Evolutionary conservation across 495 filamentous ascomycete species (phyloP), one percentile per base, ranked within the genome.

Genomic region (Bombardia bombarda): DNA sequence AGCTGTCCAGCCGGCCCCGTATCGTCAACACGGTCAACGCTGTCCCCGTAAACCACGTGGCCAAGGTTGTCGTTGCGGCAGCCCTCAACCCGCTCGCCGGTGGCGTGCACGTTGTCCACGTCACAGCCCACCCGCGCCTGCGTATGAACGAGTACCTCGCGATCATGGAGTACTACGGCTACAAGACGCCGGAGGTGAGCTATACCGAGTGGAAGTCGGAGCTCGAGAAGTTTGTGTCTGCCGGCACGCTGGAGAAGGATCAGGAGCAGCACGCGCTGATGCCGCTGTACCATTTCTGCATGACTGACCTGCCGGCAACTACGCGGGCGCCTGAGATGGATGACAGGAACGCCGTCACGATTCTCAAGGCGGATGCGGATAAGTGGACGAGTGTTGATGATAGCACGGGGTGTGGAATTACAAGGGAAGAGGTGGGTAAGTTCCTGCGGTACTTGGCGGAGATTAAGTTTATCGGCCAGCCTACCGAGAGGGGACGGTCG

Each of bases 11-110:
- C 20, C 77, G 83, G 2, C 92, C 92, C 0, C 70, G 76, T 45
- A 89, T 98, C 49, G 56, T 69, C 62, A 98, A 95, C 65, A 90
- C 86, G 0, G 79, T 96, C 56, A 98, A 98, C 65, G 78, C 80
- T 57, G 87, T 95, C 3, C 92, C 92, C 0, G 89, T 96, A 20
- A 77, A 82, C 53, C 85, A 92, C 54, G 90, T 95, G 38, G 79
- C 84, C 0, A 71, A 79, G 7, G 74, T 93, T 13, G 82, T 95
- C 18, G 79, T 87, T 19, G 86, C 88, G 1, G 66, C 77, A 30
- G 75, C 80, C 7, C 69, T 93, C 44, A 70, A 79, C 50, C 81
- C 83, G 2, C 41, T 60, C 2, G 69, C 72, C 0, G 65, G 81
- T 18, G 72, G 73, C 22, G 82, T 87, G 1, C 74, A 77, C n/a